phyloP scores from a whole-genome alignment of 805 yeast species.

The Metschnikowia sp. region DNA sequence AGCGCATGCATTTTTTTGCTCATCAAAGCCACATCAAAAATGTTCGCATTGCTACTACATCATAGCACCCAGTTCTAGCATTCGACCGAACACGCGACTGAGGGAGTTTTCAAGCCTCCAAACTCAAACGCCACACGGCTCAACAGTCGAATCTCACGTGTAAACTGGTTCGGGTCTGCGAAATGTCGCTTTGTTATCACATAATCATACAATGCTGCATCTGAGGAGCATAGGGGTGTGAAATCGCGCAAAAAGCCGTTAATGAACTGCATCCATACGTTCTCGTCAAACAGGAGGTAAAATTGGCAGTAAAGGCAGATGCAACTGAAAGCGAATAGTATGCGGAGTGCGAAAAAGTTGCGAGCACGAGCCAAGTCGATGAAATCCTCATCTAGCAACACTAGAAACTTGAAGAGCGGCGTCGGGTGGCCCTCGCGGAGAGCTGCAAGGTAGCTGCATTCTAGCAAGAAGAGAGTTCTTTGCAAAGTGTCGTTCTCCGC shows the following conservation, averaged over 20 bases:
- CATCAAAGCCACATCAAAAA: too few species aligned
- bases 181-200: conserved; percentile 3
- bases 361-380: conserved; percentile 19
- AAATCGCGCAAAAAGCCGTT: conserved; percentile 15
- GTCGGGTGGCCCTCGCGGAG: conserved; percentile 24
- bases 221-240: conserved; percentile 4
- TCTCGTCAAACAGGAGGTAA: conserved; percentile 18
- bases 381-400: conserved; percentile 17
- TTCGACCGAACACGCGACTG: too few species aligned
- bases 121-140: conserved; percentile 3
- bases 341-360: conserved; percentile 24
- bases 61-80: too few species aligned
- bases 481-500: conserved; percentile 8
- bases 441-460: conserved; percentile 13
- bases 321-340: conserved; percentile 22
- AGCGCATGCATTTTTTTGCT: too few species aligned
- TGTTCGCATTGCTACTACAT: too few species aligned
- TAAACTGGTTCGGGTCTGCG: conserved; percentile 4
- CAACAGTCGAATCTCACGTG: neutral
- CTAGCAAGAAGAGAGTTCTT: conserved; percentile 12
- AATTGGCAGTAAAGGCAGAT: conserved; percentile 22
- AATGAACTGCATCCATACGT: conserved; percentile 29
- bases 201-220: conserved; percentile 6
- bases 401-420: conserved; percentile 30
- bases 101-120: neutral